These are phyloP conservation scores for Exophiala spinifera DNA, from an alignment of 2,329 filamentous ascomycete species.

Conservation along the genomic window DNA sequence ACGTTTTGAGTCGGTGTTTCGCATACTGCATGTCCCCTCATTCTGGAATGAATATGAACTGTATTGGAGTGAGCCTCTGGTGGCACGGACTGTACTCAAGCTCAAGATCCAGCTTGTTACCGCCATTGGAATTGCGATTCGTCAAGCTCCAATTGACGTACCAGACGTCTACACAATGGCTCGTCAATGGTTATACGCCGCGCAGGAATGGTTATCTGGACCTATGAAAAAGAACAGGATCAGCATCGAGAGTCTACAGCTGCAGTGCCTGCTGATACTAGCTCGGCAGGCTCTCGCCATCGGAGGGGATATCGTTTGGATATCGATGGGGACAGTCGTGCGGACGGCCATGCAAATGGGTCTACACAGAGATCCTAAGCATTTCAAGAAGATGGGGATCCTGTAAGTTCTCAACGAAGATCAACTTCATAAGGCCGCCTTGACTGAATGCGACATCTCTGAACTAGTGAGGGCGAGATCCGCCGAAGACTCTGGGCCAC, in stretches of 20 bases:
- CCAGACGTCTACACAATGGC: background rate
- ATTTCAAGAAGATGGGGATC: conserved; percentile 22
- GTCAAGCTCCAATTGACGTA: background rate
- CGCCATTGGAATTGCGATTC: conserved; percentile 32
- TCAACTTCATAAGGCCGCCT: background rate
- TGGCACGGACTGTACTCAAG: conserved; percentile 23
- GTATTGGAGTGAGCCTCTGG: conserved; percentile 28
- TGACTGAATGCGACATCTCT: background rate
- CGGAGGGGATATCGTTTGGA: conserved; percentile 36
- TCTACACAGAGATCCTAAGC: conserved; percentile 34
- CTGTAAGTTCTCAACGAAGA: conserved; percentile 1
- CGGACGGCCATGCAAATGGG: conserved; percentile 34
- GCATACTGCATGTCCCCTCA: conserved; percentile 33
- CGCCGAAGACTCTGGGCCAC: conserved; percentile 37
- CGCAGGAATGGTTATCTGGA: conserved; percentile 38
- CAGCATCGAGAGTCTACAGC: conserved; percentile 35
- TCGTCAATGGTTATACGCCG: conserved; percentile 33
- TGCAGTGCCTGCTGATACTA: conserved; percentile 36
- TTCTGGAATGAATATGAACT: conserved; percentile 35
- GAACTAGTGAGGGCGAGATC: conserved; percentile 23
- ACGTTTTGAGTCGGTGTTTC: conserved; percentile 33
- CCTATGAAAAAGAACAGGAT: conserved; percentile 34
- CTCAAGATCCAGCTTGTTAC: conserved; percentile 38
- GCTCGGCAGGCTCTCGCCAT: conserved; percentile 34
- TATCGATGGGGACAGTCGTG: conserved; percentile 33